Conservation (phyloP, 73 alveolate genomes). For the Stentor roeselii region DNA sequence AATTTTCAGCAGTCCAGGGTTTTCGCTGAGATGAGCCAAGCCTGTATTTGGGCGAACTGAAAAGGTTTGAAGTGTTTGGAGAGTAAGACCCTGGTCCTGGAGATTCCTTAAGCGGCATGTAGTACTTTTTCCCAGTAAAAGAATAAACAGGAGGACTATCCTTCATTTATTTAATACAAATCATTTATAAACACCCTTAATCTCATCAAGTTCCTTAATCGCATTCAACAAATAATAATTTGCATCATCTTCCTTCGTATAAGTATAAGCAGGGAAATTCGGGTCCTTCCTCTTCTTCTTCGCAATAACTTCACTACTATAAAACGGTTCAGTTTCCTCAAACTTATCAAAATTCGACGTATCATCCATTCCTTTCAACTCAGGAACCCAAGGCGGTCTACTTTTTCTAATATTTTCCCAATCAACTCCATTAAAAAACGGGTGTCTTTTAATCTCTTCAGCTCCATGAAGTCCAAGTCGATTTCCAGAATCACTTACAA, state of each 20-base stretch:
- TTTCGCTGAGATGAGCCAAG: background rate
- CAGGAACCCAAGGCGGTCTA: constrained; percentile 56
- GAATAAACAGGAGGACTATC: background rate
- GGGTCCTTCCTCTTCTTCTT: constrained; percentile 34
- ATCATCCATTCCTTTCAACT: constrained; percentile 46
- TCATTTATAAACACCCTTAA: too few relatives aligned
- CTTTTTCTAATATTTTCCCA: constrained; percentile 43
- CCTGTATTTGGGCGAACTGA: background rate
- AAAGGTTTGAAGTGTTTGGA: background rate
- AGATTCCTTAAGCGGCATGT: background rate
- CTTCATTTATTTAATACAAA: background rate
- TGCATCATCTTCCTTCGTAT: too few relatives aligned
- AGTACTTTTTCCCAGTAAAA: background rate
- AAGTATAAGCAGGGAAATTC: too few relatives aligned
- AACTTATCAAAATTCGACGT: constrained; percentile 55
- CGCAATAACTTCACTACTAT: constrained; percentile 41
- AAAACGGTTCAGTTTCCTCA: constrained; percentile 66
- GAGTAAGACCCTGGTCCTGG: constrained; percentile 3
- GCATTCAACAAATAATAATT: too few relatives aligned
- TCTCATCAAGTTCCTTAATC: too few relatives aligned
- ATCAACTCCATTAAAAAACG: too few relatives aligned
- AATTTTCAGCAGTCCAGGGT: background rate
- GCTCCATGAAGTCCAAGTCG: constrained; percentile 61
- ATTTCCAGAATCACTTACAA: constrained; percentile 67
- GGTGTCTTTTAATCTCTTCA: constrained; percentile 53